Evolutionary conservation across 2,329 filamentous ascomycete species (phyloP).

Genomic region (Leptoxyphium fumago): DNA sequence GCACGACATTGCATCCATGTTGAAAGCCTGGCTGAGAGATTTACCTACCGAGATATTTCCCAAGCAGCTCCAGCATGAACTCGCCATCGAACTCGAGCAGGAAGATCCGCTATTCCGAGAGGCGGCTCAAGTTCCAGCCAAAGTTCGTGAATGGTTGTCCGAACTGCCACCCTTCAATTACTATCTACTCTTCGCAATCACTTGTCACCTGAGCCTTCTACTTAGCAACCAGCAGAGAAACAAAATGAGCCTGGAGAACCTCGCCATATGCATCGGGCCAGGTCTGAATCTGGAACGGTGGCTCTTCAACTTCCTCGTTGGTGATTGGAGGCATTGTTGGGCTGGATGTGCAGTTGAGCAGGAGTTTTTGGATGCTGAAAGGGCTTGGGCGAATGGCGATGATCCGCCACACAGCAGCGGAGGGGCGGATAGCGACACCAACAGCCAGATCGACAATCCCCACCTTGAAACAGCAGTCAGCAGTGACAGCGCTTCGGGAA

Average conservation of each 20-base stretch:
- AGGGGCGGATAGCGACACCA: background rate
- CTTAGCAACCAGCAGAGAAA: slow-evolving; percentile 88
- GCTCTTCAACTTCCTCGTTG: slow-evolving; percentile 88
- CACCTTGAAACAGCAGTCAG: slow-evolving; percentile 1
- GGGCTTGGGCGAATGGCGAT: slow-evolving; percentile 1
- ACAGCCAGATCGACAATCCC: background rate
- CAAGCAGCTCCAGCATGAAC: slow-evolving; percentile 63
- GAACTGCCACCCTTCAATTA: slow-evolving; percentile 95
- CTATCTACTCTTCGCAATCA: slow-evolving; percentile 93
- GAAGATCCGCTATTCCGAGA: slow-evolving; percentile 64
- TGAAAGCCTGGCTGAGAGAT: slow-evolving; percentile 90
- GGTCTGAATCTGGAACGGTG: slow-evolving; percentile 93
- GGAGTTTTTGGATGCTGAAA: slow-evolving; percentile 55
- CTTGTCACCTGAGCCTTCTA: slow-evolving; percentile 82
- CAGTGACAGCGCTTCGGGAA: slow-evolving; percentile 2
- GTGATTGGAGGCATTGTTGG: slow-evolving; percentile 95
- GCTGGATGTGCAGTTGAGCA: slow-evolving; percentile 88
- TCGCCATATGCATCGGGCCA: slow-evolving; percentile 94
- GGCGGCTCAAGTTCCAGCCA: slow-evolving; percentile 49
- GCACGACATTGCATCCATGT: slow-evolving; percentile 89
- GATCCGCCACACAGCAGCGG: slow-evolving; percentile 1
- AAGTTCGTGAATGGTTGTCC: slow-evolving; percentile 82
- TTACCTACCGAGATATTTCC: slow-evolving; percentile 91
- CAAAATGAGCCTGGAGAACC: slow-evolving; percentile 93
- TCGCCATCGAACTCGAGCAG: slow-evolving; percentile 65